These are phyloP conservation scores for Stachybotrys chlorohalonatus DNA, from an alignment of 2,329 filamentous ascomycete species.

Conservation along the genomic window DNA sequence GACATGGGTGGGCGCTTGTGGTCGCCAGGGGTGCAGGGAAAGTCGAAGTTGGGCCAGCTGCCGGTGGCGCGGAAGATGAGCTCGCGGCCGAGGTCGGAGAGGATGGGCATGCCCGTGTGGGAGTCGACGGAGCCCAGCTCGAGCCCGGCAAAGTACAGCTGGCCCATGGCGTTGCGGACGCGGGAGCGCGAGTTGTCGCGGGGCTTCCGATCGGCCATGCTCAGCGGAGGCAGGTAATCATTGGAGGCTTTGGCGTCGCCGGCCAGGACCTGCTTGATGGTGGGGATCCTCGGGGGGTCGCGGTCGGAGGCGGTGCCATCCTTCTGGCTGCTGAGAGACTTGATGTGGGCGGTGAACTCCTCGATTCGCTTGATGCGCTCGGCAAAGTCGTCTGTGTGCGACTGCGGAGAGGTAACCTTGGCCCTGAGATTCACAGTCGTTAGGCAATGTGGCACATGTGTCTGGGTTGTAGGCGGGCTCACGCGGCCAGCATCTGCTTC, in stretches of 20 bases:
- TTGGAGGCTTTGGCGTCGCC: neutral
- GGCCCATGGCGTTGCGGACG: constrained; percentile 11
- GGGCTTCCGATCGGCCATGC: neutral
- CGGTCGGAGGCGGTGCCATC: neutral
- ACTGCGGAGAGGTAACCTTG: neutral
- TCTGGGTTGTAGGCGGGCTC: neutral
- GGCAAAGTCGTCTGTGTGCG: neutral
- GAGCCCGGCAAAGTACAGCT: constrained; percentile 37
- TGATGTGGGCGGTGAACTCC: neutral
- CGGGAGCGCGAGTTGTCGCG: neutral
- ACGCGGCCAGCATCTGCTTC: neutral
- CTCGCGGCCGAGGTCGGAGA: constrained; percentile 34
- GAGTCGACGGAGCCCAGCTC: constrained; percentile 36
- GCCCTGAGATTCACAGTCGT: neutral
- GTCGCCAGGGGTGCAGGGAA: constrained; percentile 1
- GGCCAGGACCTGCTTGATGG: neutral
- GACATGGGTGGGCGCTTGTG: constrained; percentile 21
- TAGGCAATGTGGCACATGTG: neutral
- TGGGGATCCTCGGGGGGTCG: neutral
- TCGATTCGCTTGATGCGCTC: neutral
- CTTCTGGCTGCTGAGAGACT: neutral
- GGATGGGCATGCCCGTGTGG: constrained; percentile 38
- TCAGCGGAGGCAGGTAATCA: neutral
- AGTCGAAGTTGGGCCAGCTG: constrained; percentile 11
- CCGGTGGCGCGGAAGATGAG: constrained; percentile 40